Percentiles rank a stretch among this genome's conserved stretches.
phyloP scores from a whole-genome alignment of 2,329 filamentous ascomycete species.

The Colletotrichum liaoningense region DNA sequence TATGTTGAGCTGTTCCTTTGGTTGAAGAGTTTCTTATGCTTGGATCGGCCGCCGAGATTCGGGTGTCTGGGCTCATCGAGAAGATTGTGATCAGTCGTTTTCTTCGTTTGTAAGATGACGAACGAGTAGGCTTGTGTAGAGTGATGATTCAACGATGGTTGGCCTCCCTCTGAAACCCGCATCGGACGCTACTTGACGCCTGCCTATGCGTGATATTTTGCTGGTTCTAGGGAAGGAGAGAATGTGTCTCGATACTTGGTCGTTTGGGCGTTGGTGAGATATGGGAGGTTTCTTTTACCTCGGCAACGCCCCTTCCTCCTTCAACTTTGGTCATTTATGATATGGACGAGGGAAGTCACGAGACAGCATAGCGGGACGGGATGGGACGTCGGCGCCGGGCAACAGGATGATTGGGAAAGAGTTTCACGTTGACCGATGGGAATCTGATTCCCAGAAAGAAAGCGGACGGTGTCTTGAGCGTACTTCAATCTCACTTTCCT shows the following conservation, averaged over 20 bases:
- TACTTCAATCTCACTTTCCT: constrained; percentile 8
- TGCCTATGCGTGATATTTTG: neutral
- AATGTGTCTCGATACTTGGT: neutral
- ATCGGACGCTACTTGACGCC: neutral
- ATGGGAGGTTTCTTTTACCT: neutral
- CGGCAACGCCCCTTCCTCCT: constrained; percentile 1
- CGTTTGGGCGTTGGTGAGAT: neutral
- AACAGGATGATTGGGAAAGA: neutral
- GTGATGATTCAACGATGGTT: neutral
- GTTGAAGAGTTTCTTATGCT: constrained; percentile 3
- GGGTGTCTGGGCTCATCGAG: neutral
- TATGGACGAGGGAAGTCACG: constrained; percentile 14
- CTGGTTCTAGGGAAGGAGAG: neutral
- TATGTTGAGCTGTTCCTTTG: neutral
- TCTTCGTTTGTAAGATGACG: neutral
- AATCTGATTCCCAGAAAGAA: constrained; percentile 1
- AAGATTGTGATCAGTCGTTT: constrained; percentile 26
- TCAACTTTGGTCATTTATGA: constrained; percentile 25
- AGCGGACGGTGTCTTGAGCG: neutral
- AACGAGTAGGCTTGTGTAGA: neutral
- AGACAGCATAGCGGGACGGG: constrained; percentile 2
- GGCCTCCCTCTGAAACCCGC: neutral
- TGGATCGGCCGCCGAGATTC: neutral
- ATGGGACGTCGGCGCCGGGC: neutral
- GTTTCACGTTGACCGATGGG: neutral